Percentiles rank a stretch among this genome's conserved stretches.
Conservation (phyloP, 495 filamentous ascomycete genomes). For the Aspergillus sclerotioniger region DNA sequence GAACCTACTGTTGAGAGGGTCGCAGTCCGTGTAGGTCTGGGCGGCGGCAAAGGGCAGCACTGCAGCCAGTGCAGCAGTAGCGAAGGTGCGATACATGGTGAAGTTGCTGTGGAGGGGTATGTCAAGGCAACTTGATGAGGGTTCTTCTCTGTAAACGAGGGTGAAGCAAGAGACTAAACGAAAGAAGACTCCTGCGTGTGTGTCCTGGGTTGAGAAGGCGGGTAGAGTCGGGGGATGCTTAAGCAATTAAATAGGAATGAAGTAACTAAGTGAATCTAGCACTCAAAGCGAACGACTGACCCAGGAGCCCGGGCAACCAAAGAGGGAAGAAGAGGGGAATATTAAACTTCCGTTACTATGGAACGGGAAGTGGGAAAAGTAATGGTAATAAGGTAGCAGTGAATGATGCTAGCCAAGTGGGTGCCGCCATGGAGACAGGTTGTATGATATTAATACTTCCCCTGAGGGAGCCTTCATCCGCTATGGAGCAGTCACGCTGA, state of each 20-base stretch:
- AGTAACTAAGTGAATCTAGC: neutral
- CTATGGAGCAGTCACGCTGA: neutral
- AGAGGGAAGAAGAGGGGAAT: neutral
- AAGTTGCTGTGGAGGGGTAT: neutral
- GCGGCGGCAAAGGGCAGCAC: slow-evolving; percentile 37
- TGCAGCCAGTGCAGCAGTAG: slow-evolving; percentile 35
- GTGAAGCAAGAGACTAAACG: slow-evolving; percentile 2
- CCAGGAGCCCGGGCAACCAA: neutral
- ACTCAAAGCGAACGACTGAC: neutral
- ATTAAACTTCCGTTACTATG: slow-evolving; percentile 6
- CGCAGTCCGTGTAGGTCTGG: slow-evolving; percentile 48
- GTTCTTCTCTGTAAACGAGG: slow-evolving; percentile 5
- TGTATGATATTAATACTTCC: slow-evolving; percentile 4
- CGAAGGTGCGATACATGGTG: slow-evolving; percentile 38
- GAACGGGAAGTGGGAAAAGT: neutral
- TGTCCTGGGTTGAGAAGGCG: neutral
- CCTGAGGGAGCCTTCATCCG: neutral
- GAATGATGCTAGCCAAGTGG: slow-evolving; percentile 3
- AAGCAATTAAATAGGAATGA: neutral
- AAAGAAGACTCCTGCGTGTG: neutral
- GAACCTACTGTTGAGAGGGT: slow-evolving; percentile 36
- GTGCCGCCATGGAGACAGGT: slow-evolving; percentile 6
- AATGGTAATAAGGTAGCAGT: neutral
- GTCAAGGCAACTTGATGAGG: slow-evolving; percentile 1
- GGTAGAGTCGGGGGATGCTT: neutral